Base-by-base conservation (phyloP, 306 rosid genomes). In the Arachis hypogaea region DNA sequence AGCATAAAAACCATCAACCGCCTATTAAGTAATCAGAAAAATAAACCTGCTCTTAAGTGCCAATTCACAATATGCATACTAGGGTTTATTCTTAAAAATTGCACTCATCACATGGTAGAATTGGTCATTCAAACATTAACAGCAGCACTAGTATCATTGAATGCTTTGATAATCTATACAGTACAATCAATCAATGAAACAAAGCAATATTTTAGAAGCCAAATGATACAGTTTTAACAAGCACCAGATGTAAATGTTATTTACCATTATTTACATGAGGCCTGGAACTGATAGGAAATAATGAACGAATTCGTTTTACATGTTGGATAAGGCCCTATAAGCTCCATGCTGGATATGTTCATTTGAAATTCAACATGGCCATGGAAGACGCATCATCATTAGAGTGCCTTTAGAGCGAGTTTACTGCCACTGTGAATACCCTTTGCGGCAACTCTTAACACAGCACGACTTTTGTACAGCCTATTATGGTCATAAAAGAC, bases 401-500 rank as follows among this genome's bases (percentile, higher is more conserved):
- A 92, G 50, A 89, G 87, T 61, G 86, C 87, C 83, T 73, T 83
- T 80, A 94, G 76, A 68, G 88, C 83, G 41, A 78, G 78, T 88
- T 89, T 89, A 77, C 93, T 83, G 68, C 89, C 81, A 28, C 81
- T 36, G 56, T 88, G 93, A 69, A 88, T 78, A 41, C 97, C 96
- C 81, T 75, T 75, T 0, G 96, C 92, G 0, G 96, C 99, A 68
- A 85, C 14, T 83, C 83, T 92, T 66, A 92, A 40, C 69, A 86
- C 68, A 0, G 89, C 86, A 47, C 97, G 97, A 51, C 82, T 83
- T 75, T 59, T 67, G 81, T 94, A 94, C 81, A 94, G 77, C 77
- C 99, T 94, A 90, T 69, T 59, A 60, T 52, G 59, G 46, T 69
- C 71, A 60, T 41, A 55, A 16, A 55, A 6, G 11, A 55, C 18